phyloP scores from a whole-genome alignment of 2,329 filamentous ascomycete species.

The Hypomyces perniciosus region DNA sequence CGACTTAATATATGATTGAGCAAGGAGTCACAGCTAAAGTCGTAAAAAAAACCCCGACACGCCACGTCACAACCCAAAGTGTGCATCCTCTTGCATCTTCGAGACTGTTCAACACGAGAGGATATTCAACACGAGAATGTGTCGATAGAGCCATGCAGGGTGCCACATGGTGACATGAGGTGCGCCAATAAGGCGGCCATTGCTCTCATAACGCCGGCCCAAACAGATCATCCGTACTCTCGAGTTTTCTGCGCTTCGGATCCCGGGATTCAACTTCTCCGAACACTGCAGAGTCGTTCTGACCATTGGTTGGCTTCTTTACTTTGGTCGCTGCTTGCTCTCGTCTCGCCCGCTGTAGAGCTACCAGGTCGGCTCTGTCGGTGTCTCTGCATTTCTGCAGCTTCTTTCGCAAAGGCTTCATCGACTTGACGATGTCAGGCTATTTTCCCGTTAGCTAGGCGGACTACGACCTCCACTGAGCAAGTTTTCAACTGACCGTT shows the following conservation, averaged over 20 bases:
- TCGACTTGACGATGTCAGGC: slow-evolving; percentile 38
- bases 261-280: slow-evolving; percentile 37
- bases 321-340: slow-evolving; percentile 43
- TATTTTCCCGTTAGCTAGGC: slow-evolving; percentile 22
- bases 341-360: slow-evolving; percentile 58
- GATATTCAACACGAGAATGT: no score
- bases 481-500: slow-evolving; percentile 33
- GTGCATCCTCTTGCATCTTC: no score
- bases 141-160: no score
- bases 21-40: no score
- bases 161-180: no score
- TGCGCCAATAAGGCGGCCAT: no score
- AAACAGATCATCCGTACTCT: slow-evolving; percentile 40
- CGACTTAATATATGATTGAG: no score
- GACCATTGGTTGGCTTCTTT: slow-evolving; percentile 32
- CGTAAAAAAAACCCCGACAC: no score
- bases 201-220: slow-evolving; percentile 34
- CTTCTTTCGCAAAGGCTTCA: slow-evolving; percentile 59
- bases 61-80: no score
- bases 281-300: slow-evolving; percentile 42
- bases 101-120: no score
- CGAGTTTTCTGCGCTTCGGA: slow-evolving; percentile 41
- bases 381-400: slow-evolving; percentile 69
- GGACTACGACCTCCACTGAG: background rate
- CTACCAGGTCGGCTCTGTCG: slow-evolving; percentile 65